Evolutionary conservation across 2,329 filamentous ascomycete genomes (phyloP).

Genomic region (Dendrostoma leiphaemia): DNA sequence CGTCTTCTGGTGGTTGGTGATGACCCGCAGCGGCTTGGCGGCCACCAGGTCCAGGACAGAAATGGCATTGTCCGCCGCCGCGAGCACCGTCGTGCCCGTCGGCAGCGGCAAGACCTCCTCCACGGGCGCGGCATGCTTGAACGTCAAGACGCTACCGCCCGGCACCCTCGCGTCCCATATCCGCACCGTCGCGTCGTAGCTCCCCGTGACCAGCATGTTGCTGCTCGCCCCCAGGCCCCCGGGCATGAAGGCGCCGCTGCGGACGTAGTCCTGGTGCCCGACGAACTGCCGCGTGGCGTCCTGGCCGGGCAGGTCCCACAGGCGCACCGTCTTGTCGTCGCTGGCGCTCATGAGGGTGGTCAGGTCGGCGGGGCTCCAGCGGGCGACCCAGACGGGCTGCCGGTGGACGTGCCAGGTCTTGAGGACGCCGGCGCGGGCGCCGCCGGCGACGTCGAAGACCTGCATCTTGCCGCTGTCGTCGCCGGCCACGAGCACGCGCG

Average conservation of each 20-base stretch:
- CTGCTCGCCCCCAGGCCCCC: conserved; percentile 56
- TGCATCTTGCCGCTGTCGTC: conserved; percentile 92
- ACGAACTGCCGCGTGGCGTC: conserved; percentile 73
- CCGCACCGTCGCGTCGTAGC: conserved; percentile 90
- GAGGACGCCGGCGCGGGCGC: conserved; percentile 76
- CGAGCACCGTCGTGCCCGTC: conserved; percentile 81
- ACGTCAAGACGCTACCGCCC: conserved; percentile 74
- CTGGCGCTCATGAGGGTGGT: conserved; percentile 86
- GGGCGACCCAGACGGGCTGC: conserved; percentile 88
- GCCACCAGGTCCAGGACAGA: conserved; percentile 91
- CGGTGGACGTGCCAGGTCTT: conserved; percentile 95
- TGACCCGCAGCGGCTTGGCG: conserved; percentile 79
- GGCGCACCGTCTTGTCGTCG: conserved; percentile 86
- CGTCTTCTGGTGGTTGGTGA: conserved; percentile 96
- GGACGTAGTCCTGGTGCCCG: conserved; percentile 91
- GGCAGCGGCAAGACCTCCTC: conserved; percentile 87
- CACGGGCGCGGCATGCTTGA: conserved; percentile 88
- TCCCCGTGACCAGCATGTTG: conserved; percentile 81
- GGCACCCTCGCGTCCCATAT: conserved; percentile 87
- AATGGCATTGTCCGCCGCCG: conserved; percentile 81
- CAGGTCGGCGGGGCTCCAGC: conserved; percentile 85
- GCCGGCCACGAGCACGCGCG: conserved; percentile 83
- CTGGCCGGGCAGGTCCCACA: conserved; percentile 90
- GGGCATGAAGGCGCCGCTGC: conserved; percentile 83
- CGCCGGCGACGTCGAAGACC: conserved; percentile 77